Evolutionary conservation across 208 protist genomes (phyloP).

Genomic region (Trichomonas tenax): DNA sequence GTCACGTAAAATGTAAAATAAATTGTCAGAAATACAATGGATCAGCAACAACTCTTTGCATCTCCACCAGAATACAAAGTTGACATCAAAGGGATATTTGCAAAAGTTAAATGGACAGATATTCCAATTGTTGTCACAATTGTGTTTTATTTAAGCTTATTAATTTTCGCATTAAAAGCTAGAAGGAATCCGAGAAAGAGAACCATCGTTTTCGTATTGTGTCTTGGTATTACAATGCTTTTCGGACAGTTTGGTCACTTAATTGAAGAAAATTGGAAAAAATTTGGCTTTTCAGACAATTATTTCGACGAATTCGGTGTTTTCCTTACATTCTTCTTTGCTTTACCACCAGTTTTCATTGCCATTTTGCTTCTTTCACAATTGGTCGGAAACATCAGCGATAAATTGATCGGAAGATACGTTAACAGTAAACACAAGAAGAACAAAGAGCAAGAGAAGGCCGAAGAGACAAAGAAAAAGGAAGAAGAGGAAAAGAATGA

Average conservation of each 20-base stretch:
- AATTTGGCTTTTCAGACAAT: not conserved
- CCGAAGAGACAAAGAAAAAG: not conserved
- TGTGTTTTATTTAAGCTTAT: not conserved
- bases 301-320: not conserved
- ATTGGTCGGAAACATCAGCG: not conserved
- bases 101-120: not conserved
- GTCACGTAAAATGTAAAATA: not conserved
- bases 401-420: not conserved
- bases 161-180: not conserved
- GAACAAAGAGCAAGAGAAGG: not conserved
- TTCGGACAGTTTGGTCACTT: not conserved
- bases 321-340: not conserved
- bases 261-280: not conserved
- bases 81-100: not conserved
- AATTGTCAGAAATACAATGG: not conserved
- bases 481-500: not conserved
- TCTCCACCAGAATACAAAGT: not conserved
- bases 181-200: not conserved
- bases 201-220: not conserved
- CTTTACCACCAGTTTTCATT: not conserved
- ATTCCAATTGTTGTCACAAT: not conserved
- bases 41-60: not conserved
- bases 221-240: not conserved
- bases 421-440: not conserved
- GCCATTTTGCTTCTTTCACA: not conserved